Evolutionary conservation across 2,329 filamentous ascomycete genomes (phyloP), one percentile per base, ranked within the genome.

Genomic region (Colletotrichum sp.): DNA sequence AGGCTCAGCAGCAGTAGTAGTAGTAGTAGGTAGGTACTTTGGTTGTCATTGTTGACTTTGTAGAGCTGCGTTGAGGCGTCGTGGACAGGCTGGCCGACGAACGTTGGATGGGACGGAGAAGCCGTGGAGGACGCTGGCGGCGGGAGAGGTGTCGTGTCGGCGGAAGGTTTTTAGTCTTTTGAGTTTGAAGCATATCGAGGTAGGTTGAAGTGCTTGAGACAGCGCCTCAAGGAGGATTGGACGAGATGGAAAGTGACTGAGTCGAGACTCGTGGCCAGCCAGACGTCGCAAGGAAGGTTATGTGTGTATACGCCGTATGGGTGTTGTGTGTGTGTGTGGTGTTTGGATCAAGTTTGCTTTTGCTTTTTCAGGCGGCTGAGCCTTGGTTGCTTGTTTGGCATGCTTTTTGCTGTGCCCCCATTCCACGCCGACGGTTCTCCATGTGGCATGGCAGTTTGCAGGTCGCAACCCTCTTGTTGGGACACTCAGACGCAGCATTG

Each of bases 401-500:
- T 59, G 61, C 21, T 52, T 52, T 24, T 24, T 52, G 43, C 43
- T 52, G n/a, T 52, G 43, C n/a, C 43, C 59, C 18, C 30, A 62
- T 65, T 34, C 67, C 64, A 55, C 32, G 32, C 55, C 55, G 55
- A 32, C 24, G 38, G 61, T 71, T 66, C 24, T 66, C 68, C 61
- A 56, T 74, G 62, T 55, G 69, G 72, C 68, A 48, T 30, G 68
- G 38, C 61, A 56, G 72, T 62, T 71, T 67, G 69, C 72, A 74
- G 72, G 58, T 74, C 28, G 55, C 26, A 62, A 66, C 72, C 62
- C 58, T 38, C 36, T 18, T 52, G 38, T 34, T 65, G 61, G 61
- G 34, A 55, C 66, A 56, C 59, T 59, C 72, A 16, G 67, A 24
- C 52, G 61, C 61, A 65, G 52, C 61, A 71, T 32, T 64, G 68